phyloP scores from a whole-genome alignment of 1,139 yeast species.

The Suhomyces chickasaworum region DNA sequence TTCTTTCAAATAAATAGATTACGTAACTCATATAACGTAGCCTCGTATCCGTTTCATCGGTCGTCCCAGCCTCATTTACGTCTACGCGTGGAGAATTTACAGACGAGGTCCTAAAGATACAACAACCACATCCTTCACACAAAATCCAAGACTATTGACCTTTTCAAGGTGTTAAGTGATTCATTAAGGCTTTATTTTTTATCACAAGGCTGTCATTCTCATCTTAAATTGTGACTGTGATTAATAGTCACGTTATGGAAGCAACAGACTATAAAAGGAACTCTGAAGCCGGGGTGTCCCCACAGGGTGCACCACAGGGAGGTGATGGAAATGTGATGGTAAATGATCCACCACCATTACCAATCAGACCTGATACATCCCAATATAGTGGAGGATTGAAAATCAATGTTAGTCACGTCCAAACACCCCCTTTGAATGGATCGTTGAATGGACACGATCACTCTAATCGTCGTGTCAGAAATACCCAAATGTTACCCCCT shows the following conservation, averaged over 20 bases:
- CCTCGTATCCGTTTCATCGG: not conserved
- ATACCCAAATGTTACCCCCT: conserved; percentile 25
- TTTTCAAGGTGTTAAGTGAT: not conserved
- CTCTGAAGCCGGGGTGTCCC: not conserved
- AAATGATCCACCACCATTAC: not conserved
- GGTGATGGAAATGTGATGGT: not conserved
- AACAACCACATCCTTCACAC: not conserved
- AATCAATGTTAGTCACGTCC: not conserved
- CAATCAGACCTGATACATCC: not conserved
- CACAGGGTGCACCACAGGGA: too few species aligned
- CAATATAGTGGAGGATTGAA: not conserved
- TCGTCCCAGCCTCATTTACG: not conserved
- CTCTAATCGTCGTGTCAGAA: conserved; percentile 1
- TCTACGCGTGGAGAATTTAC: conserved; percentile 3
- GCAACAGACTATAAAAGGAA: not conserved
- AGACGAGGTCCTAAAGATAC: not conserved
- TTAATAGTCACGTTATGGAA: not conserved
- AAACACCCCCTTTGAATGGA: not conserved
- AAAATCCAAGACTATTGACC: not conserved
- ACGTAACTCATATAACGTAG: conserved; percentile 1
- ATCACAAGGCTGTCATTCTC: not conserved
- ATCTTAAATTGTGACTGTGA: not conserved
- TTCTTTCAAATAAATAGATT: not conserved
- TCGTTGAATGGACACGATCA: not conserved
- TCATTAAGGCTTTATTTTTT: not conserved